phyloP scores from a whole-genome alignment of 2,329 filamentous ascomycete species.

The Nannizziopsis barbatae region DNA sequence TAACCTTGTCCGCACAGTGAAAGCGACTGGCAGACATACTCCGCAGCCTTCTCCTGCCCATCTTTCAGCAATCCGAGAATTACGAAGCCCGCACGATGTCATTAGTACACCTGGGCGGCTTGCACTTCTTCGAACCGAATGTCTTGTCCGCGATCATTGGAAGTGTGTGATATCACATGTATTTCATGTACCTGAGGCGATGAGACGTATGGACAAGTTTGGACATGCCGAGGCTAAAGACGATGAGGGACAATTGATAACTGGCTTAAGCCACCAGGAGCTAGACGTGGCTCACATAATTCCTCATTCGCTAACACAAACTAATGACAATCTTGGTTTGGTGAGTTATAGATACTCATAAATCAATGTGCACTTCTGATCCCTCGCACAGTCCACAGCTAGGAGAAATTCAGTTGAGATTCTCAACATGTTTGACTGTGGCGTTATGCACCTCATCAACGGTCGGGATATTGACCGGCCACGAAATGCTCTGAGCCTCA shows the following conservation, averaged over 20 bases:
- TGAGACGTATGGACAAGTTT: constrained; percentile 10
- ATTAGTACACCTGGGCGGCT: constrained; percentile 13
- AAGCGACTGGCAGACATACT: constrained; percentile 12
- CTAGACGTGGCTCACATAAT: constrained; percentile 18
- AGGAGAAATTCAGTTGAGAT: constrained; percentile 28
- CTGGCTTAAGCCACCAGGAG: constrained; percentile 8
- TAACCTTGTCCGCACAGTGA: constrained; percentile 13
- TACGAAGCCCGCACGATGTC: constrained; percentile 5
- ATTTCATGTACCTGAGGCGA: constrained; percentile 16
- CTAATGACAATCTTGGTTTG: constrained; percentile 2
- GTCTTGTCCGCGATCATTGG: constrained; percentile 14
- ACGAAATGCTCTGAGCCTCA: constrained; percentile 10
- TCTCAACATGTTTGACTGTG: constrained; percentile 35
- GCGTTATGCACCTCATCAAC: constrained; percentile 28
- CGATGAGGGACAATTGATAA: constrained; percentile 15
- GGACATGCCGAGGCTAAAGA: constrained; percentile 5
- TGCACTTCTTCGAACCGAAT: constrained; percentile 10
- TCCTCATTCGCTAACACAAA: constrained; percentile 18
- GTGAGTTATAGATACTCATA: constrained; percentile 1
- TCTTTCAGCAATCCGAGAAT: constrained; percentile 12
- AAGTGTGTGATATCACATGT: constrained; percentile 16
- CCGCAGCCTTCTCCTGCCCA: constrained; percentile 16
- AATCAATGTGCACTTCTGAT: not conserved
- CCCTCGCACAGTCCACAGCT: constrained; percentile 15
- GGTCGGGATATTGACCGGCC: constrained; percentile 28